Percentiles rank a stretch among this genome's conserved stretches.
phyloP scores from a whole-genome alignment of 768 basidiomycete species.

The Mycena sanguinolenta region DNA sequence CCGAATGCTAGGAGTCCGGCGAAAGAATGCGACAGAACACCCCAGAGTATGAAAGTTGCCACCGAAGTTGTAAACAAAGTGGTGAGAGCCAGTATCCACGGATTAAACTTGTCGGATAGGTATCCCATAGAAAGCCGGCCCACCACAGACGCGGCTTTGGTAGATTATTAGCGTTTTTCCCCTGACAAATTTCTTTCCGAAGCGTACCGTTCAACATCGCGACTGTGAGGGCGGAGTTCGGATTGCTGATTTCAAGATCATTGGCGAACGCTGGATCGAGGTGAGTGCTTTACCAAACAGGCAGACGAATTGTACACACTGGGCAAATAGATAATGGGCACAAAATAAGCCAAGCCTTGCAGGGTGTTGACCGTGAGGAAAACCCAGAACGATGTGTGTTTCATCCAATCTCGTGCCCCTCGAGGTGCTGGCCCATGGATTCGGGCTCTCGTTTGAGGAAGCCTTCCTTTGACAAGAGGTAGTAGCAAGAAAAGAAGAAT shows the following conservation, averaged over 20 bases:
- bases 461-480: conserved; percentile 42
- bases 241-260: conserved; percentile 37
- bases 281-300: background rate
- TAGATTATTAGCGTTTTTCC: background rate
- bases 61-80: conserved; percentile 38
- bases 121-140: conserved; percentile 43
- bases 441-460: conserved; percentile 37
- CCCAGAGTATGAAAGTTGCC: conserved; percentile 47
- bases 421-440: conserved; percentile 20
- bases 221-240: conserved; percentile 42
- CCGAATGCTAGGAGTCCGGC: conserved; percentile 43
- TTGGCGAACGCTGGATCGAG: conserved; percentile 42
- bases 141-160: conserved; percentile 38
- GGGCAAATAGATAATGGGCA: conserved; percentile 45
- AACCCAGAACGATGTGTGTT: conserved; percentile 38
- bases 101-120: conserved; percentile 44
- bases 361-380: conserved; percentile 41
- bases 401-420: conserved; percentile 35
- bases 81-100: conserved; percentile 36
- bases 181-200: too few relatives aligned
- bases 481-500: conserved; percentile 37
- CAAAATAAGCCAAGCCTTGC: conserved; percentile 43
- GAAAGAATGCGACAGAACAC: conserved; percentile 43
- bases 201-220: conserved; percentile 42
- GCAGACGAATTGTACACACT: conserved; percentile 31